Conservation (phyloP, 257 asterid species). For the Datura wrightii region DNA sequence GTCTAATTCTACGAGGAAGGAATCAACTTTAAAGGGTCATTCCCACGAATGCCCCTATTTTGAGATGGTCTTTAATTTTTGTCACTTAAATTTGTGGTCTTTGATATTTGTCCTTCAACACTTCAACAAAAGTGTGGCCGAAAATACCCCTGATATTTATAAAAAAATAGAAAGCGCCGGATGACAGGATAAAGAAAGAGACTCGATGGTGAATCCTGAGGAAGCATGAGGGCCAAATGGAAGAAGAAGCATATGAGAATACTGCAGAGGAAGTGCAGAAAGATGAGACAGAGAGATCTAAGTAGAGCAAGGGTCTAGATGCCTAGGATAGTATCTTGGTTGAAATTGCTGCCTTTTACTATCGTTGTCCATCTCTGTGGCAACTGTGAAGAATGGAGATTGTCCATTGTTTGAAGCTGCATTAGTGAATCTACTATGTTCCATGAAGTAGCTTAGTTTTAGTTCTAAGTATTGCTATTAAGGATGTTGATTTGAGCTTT, state of each 20-base stretch:
- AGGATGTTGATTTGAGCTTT: background rate
- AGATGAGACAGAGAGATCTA: slow-evolving; percentile 22
- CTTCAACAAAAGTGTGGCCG: too few species aligned
- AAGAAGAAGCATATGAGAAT: slow-evolving; percentile 25
- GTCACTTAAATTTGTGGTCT: too few species aligned
- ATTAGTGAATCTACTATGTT: background rate
- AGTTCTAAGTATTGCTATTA: background rate
- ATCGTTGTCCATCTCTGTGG: background rate
- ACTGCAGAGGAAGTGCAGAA: slow-evolving; percentile 1
- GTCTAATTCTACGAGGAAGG: background rate
- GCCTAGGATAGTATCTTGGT: background rate
- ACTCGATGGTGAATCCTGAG: too few species aligned
- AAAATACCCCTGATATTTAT: too few species aligned
- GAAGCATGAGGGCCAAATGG: background rate
- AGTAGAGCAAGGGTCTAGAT: background rate
- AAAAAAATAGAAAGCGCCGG: too few species aligned
- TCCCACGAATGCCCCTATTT: too few species aligned
- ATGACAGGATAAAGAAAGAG: too few species aligned
- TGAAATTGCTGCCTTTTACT: slow-evolving; percentile 7
- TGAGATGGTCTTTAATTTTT: too few species aligned
- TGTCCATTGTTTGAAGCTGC: slow-evolving; percentile 13
- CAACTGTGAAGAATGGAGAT: background rate
- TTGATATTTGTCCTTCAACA: too few species aligned
- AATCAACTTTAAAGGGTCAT: background rate
- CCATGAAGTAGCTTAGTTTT: slow-evolving; percentile 1